These are phyloP conservation scores for Verticillium longisporum DNA, from an alignment of 2,329 filamentous ascomycete genomes.

Conservation along the genomic window DNA sequence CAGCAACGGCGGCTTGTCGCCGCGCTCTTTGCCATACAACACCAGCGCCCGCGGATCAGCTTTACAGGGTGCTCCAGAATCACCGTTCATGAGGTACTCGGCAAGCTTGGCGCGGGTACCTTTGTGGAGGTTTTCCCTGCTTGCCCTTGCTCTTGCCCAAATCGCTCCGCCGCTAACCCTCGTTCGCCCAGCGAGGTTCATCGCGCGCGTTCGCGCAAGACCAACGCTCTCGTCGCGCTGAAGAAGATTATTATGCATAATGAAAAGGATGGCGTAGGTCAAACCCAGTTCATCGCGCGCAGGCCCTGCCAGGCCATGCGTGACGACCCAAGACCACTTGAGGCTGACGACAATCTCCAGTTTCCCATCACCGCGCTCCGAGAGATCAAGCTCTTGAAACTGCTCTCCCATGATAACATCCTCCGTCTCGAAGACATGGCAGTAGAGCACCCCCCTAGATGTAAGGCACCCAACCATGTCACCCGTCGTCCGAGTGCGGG, in stretches of 20 bases:
- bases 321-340: background rate
- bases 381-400: slow-evolving; percentile 95
- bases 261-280: slow-evolving; percentile 84
- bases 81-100: slow-evolving; percentile 68
- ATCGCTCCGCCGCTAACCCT: background rate
- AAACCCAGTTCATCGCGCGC: background rate
- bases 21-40: slow-evolving; percentile 47
- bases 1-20: slow-evolving; percentile 34
- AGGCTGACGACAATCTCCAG: slow-evolving; percentile 25
- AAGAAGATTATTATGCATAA: slow-evolving; percentile 99
- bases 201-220: slow-evolving; percentile 72
- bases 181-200: slow-evolving; percentile 65
- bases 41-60: slow-evolving; percentile 47
- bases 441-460: slow-evolving; percentile 66
- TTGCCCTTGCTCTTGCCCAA: background rate
- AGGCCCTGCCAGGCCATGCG: background rate
- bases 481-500: no score
- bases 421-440: slow-evolving; percentile 91
- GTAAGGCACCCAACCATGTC: slow-evolving; percentile 31
- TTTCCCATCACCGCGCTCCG: slow-evolving; percentile 98
- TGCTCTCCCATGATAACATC: slow-evolving; percentile 86
- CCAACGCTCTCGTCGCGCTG: slow-evolving; percentile 71
- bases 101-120: slow-evolving; percentile 88
- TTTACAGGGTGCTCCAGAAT: slow-evolving; percentile 85
- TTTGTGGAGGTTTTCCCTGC: slow-evolving; percentile 62